Base-by-base conservation (phyloP, 2,329 filamentous ascomycete species). In the Grosmannia serpens region DNA sequence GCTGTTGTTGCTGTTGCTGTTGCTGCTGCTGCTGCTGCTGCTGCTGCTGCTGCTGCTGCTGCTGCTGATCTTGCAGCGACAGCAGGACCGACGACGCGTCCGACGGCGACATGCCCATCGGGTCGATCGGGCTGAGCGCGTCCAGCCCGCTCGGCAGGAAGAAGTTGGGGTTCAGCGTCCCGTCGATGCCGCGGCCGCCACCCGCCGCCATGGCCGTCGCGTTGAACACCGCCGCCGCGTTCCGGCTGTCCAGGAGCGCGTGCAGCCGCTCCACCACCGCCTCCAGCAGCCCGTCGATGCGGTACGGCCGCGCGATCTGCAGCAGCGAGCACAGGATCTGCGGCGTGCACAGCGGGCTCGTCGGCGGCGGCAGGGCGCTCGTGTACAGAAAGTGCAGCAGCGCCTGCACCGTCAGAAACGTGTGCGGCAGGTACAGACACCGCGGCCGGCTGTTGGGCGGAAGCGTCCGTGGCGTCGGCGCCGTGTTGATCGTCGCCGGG, bases 121-220 rank as follows among this genome's bases (percentile, higher is more conserved):
- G 57, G 33, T 67, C 63, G 5, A 61, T 17, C 1, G 62, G 60
- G 47, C 62, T 65, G 15, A 77, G 68, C 1, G 70, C 71, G 41
- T 80, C 78, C 27, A 76, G 65, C 66, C 79, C 70, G 62, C 75
- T 74, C 8, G 77, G 73, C 7, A 82, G 77, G 65, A 81, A 84
- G 69, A 79, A 84, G 66, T 85, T 84, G 59, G 83, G 84, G 65
- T 84, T 84, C 33, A 84, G 71, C 1, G 75, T 77, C 44, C 79
- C 89, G 57, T 87, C 85, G 31, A 92, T 89, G 53, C 89, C 88
- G 53, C 91, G 84, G 0, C 94, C 94, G 29, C 94, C 91, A 13
- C 94, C 94, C 1, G 94, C 94, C 0, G 91, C 94, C 94, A 97
- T 97, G 57, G 94, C 94, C 0, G 92, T 94, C 0, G 94, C 94